These are phyloP conservation scores for Vigna trinervia DNA, from an alignment of 306 rosid species.

Conservation along the genomic window DNA sequence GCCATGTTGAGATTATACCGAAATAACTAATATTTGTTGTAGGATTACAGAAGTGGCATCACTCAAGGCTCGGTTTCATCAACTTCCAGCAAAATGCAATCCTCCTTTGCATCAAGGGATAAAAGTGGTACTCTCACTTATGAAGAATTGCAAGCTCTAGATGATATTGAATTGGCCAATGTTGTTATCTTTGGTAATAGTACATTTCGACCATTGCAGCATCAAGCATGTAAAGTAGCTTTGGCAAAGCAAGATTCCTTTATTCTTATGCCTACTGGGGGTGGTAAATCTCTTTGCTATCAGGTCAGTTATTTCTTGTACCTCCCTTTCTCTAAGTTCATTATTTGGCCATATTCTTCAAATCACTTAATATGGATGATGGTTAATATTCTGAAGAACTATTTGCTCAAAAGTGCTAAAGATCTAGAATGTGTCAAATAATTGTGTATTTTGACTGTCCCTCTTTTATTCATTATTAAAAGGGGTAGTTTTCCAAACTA, in stretches of 20 bases:
- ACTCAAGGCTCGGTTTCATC: constrained; percentile 61
- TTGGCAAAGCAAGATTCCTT: constrained; percentile 84
- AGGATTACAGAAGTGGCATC: constrained; percentile 73
- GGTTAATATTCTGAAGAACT: constrained; percentile 28
- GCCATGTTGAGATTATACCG: constrained; percentile 24
- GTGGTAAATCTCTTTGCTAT: constrained; percentile 96
- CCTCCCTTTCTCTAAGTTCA: not conserved
- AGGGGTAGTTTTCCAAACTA: not conserved
- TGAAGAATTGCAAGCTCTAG: constrained; percentile 72
- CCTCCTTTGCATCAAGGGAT: constrained; percentile 46
- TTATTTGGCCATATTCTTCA: constrained; percentile 34
- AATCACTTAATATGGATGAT: constrained; percentile 25
- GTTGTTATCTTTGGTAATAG: constrained; percentile 86
- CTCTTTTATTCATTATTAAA: constrained; percentile 21
- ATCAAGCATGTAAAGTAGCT: constrained; percentile 82
- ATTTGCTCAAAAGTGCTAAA: constrained; percentile 35
- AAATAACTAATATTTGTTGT: constrained; percentile 46
- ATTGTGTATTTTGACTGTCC: constrained; percentile 8
- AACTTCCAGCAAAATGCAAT: constrained; percentile 46
- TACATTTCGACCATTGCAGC: constrained; percentile 87
- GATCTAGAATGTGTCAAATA: constrained; percentile 31
- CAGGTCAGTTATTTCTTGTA: constrained; percentile 74
- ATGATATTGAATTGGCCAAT: constrained; percentile 90
- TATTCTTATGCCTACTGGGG: constrained; percentile 98
- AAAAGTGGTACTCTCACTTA: constrained; percentile 60